These are phyloP conservation scores for Rachicladosporium sp. DNA, from an alignment of 2,329 filamentous ascomycete genomes.

Conservation along the genomic window DNA sequence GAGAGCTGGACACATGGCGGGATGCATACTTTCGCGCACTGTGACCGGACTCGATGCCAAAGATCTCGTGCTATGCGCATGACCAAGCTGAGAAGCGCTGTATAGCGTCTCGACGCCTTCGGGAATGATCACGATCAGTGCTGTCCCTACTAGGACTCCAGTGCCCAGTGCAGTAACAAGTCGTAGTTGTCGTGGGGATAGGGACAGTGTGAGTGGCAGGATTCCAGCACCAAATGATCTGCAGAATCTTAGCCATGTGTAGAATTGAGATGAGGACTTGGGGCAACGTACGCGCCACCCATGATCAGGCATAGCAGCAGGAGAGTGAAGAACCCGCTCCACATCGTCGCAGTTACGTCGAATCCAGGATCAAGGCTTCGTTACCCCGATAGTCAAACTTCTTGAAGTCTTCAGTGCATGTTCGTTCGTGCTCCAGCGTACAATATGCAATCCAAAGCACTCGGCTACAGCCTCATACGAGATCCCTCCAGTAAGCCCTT, in stretches of 20 bases:
- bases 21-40: background rate
- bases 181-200: conserved; percentile 77
- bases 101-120: conserved; percentile 90
- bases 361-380: background rate
- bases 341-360: conserved; percentile 24
- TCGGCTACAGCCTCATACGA: too few relatives aligned
- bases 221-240: conserved; percentile 92
- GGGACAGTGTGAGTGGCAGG: conserved; percentile 74
- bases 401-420: too few relatives aligned
- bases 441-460: too few relatives aligned
- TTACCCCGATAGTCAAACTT: too few relatives aligned
- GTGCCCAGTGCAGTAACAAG: conserved; percentile 86
- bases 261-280: too few relatives aligned
- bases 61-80: conserved; percentile 9
- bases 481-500: too few relatives aligned
- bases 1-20: background rate
- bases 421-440: too few relatives aligned
- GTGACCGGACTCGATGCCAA: background rate
- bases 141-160: conserved; percentile 87
- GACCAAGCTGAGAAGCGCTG: conserved; percentile 29
- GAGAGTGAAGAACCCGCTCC: conserved; percentile 54
- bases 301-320: conserved; percentile 53
- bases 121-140: conserved; percentile 92
- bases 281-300: conserved; percentile 44
- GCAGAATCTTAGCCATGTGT: conserved; percentile 11